These are phyloP conservation scores for Naganishia albida DNA, from an alignment of 1,284 basidiomycete genomes.

Conservation along the genomic window DNA sequence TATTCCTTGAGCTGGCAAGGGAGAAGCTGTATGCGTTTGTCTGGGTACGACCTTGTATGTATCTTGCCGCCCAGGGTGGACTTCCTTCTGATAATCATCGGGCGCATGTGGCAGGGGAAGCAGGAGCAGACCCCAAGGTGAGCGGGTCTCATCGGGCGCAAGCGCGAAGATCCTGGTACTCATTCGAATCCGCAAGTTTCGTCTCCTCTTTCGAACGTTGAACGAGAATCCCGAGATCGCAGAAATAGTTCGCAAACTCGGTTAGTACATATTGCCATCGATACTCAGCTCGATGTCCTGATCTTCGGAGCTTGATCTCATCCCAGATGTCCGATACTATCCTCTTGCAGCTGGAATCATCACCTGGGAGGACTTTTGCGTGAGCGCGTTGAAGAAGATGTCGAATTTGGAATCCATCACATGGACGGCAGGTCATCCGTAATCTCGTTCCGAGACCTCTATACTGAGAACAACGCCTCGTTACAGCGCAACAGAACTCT, in stretches of 20 bases:
- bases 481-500: conserved; percentile 49
- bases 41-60: conserved; percentile 52
- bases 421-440: conserved; percentile 48
- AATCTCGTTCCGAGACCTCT: background rate
- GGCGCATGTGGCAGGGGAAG: conserved; percentile 43
- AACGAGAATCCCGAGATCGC: conserved; percentile 41
- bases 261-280: conserved; percentile 34
- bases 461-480: background rate
- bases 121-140: conserved; percentile 38
- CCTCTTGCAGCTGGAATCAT: conserved; percentile 44
- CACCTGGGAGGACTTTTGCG: conserved; percentile 42
- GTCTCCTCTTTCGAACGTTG: conserved; percentile 46
- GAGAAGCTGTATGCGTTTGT: conserved; percentile 46
- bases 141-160: too few relatives aligned
- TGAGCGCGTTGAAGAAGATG: conserved; percentile 43
- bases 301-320: background rate
- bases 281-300: background rate
- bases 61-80: too few relatives aligned
- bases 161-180: too few relatives aligned
- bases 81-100: conserved; percentile 1
- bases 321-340: conserved; percentile 49
- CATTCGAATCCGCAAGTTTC: conserved; percentile 43
- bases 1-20: conserved; percentile 40
- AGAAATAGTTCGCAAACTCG: conserved; percentile 42
- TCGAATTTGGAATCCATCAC: conserved; percentile 43